phyloP scores from a whole-genome alignment of 2,329 filamentous ascomycete genomes.

The Talaromyces sp. region DNA sequence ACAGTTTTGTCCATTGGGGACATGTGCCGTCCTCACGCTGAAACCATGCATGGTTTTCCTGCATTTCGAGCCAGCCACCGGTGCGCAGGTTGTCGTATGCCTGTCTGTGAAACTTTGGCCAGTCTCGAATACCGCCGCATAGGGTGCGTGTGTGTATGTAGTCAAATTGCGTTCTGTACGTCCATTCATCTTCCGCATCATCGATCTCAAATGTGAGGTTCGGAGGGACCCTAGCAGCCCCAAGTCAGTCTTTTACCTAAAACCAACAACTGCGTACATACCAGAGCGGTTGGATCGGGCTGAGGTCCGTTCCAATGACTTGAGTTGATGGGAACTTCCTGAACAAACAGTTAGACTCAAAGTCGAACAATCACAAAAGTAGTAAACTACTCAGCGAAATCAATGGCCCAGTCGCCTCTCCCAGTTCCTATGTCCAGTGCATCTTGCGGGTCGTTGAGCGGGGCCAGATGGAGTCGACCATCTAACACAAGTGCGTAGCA shows the following conservation, averaged over 20 bases:
- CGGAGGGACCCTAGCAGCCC: constrained; percentile 17
- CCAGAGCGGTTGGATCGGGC: constrained; percentile 15
- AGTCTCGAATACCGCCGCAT: constrained; percentile 16
- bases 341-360: neutral
- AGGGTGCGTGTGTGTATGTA: constrained; percentile 18
- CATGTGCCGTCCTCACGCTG: constrained; percentile 35
- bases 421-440: constrained; percentile 15
- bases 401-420: constrained; percentile 14
- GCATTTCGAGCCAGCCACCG: constrained; percentile 46
- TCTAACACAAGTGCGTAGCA: constrained; percentile 12
- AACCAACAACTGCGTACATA: neutral
- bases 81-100: constrained; percentile 34
- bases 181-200: constrained; percentile 21
- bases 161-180: constrained; percentile 19
- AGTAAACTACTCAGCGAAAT: constrained; percentile 11
- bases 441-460: constrained; percentile 10
- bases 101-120: constrained; percentile 14
- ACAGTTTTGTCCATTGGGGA: constrained; percentile 20
- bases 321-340: constrained; percentile 2
- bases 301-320: constrained; percentile 15
- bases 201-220: constrained; percentile 20
- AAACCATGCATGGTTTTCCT: constrained; percentile 42
- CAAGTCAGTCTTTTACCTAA: neutral
- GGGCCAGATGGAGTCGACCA: constrained; percentile 12
- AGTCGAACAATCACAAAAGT: neutral